These are phyloP conservation scores for Boletus barrowsii DNA, from an alignment of 768 basidiomycete genomes.

Conservation along the genomic window DNA sequence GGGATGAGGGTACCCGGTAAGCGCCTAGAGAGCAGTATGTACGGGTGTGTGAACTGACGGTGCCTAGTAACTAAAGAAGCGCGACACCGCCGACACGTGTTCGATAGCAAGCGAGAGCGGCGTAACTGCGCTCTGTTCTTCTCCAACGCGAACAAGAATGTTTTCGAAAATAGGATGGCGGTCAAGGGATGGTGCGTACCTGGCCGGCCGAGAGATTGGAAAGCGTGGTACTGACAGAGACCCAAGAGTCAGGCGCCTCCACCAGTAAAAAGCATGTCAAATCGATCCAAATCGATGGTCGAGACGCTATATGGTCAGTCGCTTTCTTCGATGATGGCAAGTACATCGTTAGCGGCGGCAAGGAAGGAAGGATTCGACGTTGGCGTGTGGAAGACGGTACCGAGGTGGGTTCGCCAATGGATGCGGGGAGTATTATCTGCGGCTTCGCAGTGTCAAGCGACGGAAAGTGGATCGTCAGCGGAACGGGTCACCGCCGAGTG, in stretches of 20 bases:
- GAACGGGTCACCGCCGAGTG: background rate
- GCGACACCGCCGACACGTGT: background rate
- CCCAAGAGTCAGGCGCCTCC: background rate
- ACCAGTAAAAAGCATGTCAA: background rate
- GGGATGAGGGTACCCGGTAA: background rate
- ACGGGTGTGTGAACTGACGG: background rate
- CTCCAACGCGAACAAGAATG: background rate
- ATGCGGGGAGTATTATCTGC: background rate
- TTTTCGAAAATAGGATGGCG: background rate
- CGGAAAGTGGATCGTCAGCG: conserved; percentile 2
- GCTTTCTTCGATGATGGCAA: background rate
- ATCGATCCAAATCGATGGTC: background rate
- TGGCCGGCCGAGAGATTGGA: background rate
- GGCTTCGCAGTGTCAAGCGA: background rate
- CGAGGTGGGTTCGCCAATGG: background rate
- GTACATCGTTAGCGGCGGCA: background rate
- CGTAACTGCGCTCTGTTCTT: background rate
- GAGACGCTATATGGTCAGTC: background rate
- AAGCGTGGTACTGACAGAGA: background rate
- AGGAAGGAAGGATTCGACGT: background rate
- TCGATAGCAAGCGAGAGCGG: background rate
- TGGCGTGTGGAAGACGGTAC: conserved; percentile 4
- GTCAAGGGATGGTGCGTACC: background rate
- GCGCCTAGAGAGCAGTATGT: background rate
- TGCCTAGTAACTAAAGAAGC: too few relatives aligned